Evolutionary conservation across 2,329 filamentous ascomycete species (phyloP).

Genomic region (Calonectria pauciramosa): DNA sequence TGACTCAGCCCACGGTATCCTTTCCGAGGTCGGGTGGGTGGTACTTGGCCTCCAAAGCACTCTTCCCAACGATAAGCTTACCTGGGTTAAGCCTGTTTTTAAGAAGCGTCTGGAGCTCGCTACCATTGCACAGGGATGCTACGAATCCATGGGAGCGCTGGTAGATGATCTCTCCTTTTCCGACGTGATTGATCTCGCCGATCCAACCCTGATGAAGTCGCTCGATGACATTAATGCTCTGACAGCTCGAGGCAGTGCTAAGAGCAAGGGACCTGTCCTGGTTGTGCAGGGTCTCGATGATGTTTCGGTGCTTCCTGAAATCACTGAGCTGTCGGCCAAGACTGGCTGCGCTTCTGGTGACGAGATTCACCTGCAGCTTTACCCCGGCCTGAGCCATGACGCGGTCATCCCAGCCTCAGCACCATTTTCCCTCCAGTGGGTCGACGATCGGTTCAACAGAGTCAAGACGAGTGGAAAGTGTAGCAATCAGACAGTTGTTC

Average conservation of each 20-base stretch:
- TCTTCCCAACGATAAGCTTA: not conserved
- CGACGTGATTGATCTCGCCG: not conserved
- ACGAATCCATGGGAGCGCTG: not conserved
- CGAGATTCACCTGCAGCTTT: constrained; percentile 8
- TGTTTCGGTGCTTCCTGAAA: not conserved
- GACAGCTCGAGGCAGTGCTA: not conserved
- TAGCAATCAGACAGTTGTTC: not conserved
- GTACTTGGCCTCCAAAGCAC: not conserved
- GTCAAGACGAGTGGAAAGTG: not conserved
- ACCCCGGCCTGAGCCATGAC: not conserved
- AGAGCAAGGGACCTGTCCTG: not conserved
- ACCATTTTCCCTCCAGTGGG: not conserved
- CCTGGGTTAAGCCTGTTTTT: not conserved
- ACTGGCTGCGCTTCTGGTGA: not conserved
- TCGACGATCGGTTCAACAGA: not conserved
- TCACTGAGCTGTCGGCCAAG: not conserved
- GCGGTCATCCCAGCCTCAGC: not conserved
- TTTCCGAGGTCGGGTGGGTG: not conserved
- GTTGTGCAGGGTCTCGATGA: not conserved
- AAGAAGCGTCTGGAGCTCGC: constrained; percentile 6
- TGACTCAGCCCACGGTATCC: not conserved
- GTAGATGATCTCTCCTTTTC: not conserved
- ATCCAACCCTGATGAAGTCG: not conserved
- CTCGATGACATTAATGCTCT: not conserved
- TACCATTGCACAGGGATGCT: not conserved